phyloP scores from a whole-genome alignment of 148 eudicot species.

The Silene conica region DNA sequence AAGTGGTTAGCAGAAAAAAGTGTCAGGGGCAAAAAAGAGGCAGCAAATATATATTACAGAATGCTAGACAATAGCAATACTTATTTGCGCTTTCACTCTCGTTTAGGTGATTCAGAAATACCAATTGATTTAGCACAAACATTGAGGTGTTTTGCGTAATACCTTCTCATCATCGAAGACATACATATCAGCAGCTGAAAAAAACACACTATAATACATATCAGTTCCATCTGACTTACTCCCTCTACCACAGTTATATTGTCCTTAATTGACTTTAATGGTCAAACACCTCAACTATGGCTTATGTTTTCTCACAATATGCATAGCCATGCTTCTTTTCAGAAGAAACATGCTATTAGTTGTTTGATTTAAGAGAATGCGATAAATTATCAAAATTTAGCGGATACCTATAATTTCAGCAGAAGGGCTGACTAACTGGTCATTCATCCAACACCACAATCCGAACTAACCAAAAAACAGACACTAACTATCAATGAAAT shows the following conservation, averaged over 20 bases:
- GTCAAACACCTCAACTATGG: neutral
- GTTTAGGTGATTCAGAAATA: constrained; percentile 76
- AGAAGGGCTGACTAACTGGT: too few relatives aligned
- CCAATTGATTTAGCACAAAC: neutral
- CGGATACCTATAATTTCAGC: too few relatives aligned
- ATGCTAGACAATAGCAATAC: constrained; percentile 12
- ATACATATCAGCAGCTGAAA: constrained; percentile 88
- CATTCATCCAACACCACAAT: too few relatives aligned
- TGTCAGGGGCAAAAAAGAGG: neutral
- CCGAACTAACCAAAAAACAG: too few relatives aligned
- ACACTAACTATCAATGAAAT: too few relatives aligned
- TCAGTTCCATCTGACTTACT: neutral
- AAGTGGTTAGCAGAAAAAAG: constrained; percentile 37
- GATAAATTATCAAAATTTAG: neutral
- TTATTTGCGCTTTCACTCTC: constrained; percentile 98
- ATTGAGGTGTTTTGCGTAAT: neutral
- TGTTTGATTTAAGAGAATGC: neutral
- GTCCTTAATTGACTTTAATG: too few relatives aligned
- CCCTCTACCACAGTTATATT: neutral
- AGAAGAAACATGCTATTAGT: neutral
- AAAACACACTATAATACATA: constrained; percentile 16
- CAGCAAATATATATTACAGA: neutral
- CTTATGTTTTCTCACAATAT: neutral
- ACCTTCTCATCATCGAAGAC: constrained; percentile 96
- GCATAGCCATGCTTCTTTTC: neutral